phyloP scores from a whole-genome alignment of 176 grass and related monocot genomes.

The Eragrostis curvula region DNA sequence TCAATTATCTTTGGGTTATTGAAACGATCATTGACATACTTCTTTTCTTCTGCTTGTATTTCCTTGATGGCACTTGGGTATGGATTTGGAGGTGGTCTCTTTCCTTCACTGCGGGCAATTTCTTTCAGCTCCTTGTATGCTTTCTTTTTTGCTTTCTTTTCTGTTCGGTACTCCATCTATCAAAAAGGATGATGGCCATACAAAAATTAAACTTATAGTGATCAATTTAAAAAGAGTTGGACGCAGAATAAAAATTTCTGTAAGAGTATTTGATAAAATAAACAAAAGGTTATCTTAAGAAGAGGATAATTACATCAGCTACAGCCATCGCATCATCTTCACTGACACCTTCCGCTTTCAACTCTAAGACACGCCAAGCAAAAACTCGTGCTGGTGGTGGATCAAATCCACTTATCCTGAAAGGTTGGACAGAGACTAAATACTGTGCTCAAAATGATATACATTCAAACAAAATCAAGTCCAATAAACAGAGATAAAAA shows the following conservation, averaged over 20 bases:
- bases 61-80: conserved; percentile 83
- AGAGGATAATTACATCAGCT: conserved; percentile 71
- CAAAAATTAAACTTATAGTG: neutral
- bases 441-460: neutral
- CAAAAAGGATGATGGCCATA: conserved; percentile 41
- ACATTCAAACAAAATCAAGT: neutral
- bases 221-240: neutral
- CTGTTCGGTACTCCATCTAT: conserved; percentile 72
- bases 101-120: conserved; percentile 62
- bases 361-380: conserved; percentile 81
- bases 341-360: conserved; percentile 67
- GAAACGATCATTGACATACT: conserved; percentile 72
- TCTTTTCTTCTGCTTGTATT: conserved; percentile 92
- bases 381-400: conserved; percentile 87
- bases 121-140: conserved; percentile 83
- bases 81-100: conserved; percentile 74
- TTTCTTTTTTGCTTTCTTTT: conserved; percentile 88
- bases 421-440: neutral
- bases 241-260: neutral
- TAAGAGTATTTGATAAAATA: conserved; percentile 16
- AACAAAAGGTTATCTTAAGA: conserved; percentile 20
- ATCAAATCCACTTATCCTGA: conserved; percentile 81
- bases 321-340: conserved; percentile 84
- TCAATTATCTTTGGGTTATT: conserved; percentile 83
- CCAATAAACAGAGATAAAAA: neutral